These are phyloP conservation scores for Plasmodium berghei DNA, from an alignment of 169 alveolate species.

Conservation along the genomic window DNA sequence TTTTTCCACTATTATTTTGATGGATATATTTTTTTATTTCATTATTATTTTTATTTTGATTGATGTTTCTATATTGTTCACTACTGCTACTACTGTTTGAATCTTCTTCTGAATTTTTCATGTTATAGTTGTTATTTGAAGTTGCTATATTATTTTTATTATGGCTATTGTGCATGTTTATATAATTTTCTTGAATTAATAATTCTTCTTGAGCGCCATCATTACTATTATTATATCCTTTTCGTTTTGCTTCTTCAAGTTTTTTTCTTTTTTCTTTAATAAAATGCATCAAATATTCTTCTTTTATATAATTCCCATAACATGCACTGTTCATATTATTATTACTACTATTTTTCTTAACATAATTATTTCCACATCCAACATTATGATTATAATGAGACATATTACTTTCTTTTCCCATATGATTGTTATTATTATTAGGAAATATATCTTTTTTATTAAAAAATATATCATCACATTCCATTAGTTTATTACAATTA, in stretches of 20 bases:
- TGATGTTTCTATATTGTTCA: background rate
- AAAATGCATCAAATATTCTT: background rate
- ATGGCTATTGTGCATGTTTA: constrained; percentile 2
- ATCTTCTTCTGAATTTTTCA: constrained; percentile 17
- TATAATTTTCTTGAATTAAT: background rate
- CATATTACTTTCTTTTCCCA: background rate
- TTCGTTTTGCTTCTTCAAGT: background rate
- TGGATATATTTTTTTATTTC: background rate
- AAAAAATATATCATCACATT: constrained; percentile 5
- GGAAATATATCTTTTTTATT: constrained; percentile 8
- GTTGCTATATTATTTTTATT: constrained; percentile 8
- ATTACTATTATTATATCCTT: background rate
- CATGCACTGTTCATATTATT: background rate
- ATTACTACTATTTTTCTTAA: constrained; percentile 9
- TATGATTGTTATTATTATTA: background rate
- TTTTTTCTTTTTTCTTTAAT: background rate
- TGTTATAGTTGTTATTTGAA: background rate
- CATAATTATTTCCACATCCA: background rate
- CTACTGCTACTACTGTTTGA: background rate
- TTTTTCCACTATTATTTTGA: no score
- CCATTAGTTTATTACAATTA: background rate
- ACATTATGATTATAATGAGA: background rate
- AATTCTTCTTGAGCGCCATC: background rate
- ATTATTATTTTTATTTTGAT: background rate
- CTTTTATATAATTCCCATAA: background rate